Percentiles rank a stretch among this genome's conserved stretches.
phyloP scores from a whole-genome alignment of 495 filamentous ascomycete species.

The Penicillium fimorum region DNA sequence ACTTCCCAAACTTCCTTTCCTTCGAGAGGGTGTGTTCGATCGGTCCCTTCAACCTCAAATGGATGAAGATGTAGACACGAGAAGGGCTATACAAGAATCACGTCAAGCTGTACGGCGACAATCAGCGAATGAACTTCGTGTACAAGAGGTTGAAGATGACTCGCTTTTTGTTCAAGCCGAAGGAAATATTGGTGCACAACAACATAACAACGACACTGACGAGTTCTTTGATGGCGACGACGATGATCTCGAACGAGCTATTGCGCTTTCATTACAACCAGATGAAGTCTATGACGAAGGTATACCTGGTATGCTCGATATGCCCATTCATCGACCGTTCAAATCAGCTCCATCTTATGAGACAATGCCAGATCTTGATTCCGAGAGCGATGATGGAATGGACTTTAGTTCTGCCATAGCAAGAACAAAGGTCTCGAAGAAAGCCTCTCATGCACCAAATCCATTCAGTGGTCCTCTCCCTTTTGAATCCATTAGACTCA shows the following conservation, averaged over 20 bases:
- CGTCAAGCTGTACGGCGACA: constrained; percentile 2
- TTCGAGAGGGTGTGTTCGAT: constrained; percentile 41
- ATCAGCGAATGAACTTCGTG: constrained; percentile 13
- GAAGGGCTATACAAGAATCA: constrained; percentile 43
- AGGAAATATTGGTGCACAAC: constrained; percentile 25
- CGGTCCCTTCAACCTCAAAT: constrained; percentile 32
- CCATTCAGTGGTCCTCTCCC: constrained; percentile 75
- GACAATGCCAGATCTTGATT: constrained; percentile 13
- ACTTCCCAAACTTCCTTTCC: constrained; percentile 63
- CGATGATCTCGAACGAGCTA: constrained; percentile 76
- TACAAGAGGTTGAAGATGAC: constrained; percentile 45
- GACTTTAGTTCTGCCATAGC: constrained; percentile 46
- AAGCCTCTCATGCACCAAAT: constrained; percentile 22
- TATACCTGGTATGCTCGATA: constrained; percentile 39
- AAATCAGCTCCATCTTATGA: constrained; percentile 18
- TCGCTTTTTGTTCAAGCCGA: constrained; percentile 65
- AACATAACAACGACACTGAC: constrained; percentile 32
- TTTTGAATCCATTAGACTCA: constrained; percentile 81
- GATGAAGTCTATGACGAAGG: constrained; percentile 31
- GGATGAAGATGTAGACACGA: constrained; percentile 42
- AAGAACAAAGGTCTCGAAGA: constrained; percentile 37
- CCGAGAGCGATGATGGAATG: constrained; percentile 44
- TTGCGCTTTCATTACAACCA: constrained; percentile 70
- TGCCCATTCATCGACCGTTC: constrained; percentile 29
- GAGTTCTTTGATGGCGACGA: constrained; percentile 52